Conservation (phyloP, 495 filamentous ascomycete species). For the Elaphomyces granulatus region DNA sequence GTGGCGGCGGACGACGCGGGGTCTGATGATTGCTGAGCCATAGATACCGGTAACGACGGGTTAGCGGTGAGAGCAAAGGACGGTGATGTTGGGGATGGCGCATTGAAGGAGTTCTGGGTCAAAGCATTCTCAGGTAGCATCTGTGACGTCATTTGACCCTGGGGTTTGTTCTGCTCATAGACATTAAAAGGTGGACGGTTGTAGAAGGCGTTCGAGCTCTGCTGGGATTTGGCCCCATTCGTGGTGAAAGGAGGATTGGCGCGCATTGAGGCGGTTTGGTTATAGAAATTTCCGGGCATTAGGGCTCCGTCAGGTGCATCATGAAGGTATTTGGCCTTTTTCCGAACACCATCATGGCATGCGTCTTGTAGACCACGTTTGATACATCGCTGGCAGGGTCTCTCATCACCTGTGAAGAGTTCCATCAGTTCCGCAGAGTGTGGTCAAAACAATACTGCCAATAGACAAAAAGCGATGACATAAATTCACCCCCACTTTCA, state of each 20-base stretch:
- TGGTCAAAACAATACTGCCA: too few species aligned
- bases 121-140: constrained; percentile 32
- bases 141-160: constrained; percentile 33
- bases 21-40: constrained; percentile 21
- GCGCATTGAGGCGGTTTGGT: constrained; percentile 12
- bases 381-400: constrained; percentile 86
- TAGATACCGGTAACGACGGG: constrained; percentile 22
- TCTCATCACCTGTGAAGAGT: constrained; percentile 54
- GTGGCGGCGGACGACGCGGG: constrained; percentile 21
- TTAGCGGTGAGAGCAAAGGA: constrained; percentile 37
- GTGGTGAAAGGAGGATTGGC: constrained; percentile 20
- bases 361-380: constrained; percentile 79
- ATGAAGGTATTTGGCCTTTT: constrained; percentile 98
- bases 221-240: constrained; percentile 21
- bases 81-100: constrained; percentile 54
- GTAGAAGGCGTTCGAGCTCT: constrained; percentile 19
- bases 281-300: constrained; percentile 41
- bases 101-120: constrained; percentile 33
- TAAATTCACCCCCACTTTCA: too few species aligned
- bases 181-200: constrained; percentile 26
- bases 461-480: too few species aligned
- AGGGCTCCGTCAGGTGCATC: constrained; percentile 75
- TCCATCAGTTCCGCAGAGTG: background rate
- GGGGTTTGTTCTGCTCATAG: constrained; percentile 23
- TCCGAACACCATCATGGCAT: constrained; percentile 91